Conservation (phyloP, 352 stramenopile genomes). For the Sclerospora graminicola region DNA sequence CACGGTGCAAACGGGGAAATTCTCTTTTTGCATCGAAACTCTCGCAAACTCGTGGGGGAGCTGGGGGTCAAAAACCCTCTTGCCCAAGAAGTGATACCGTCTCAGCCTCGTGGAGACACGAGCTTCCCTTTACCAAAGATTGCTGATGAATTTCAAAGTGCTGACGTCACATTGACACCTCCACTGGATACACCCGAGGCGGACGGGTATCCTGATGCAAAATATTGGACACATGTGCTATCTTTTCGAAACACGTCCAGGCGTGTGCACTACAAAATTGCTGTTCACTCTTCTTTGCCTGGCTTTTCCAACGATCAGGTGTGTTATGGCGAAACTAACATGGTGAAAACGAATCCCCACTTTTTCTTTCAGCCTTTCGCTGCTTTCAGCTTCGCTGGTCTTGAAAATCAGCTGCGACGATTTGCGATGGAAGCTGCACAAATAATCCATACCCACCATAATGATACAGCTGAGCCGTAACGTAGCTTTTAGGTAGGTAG, state of each 20-base stretch:
- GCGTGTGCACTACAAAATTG: conserved; percentile 35
- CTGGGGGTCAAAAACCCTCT: not conserved
- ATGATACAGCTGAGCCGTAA: conserved; percentile 2
- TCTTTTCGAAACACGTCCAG: conserved; percentile 42
- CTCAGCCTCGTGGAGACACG: not conserved
- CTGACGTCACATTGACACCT: conserved; percentile 2
- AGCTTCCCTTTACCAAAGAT: not conserved
- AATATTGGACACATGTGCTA: conserved; percentile 61
- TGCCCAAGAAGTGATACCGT: not conserved
- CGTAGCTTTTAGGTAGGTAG: too few relatives aligned
- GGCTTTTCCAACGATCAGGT: conserved; percentile 36
- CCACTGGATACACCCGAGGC: conserved; percentile 12
- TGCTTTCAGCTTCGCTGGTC: conserved; percentile 11
- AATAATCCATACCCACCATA: conserved; percentile 4
- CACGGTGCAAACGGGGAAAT: conserved; percentile 24
- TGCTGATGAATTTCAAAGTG: too few relatives aligned
- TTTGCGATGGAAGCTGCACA: conserved; percentile 20
- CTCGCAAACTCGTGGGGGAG: conserved; percentile 23
- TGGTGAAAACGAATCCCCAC: conserved; percentile 11
- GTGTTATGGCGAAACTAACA: conserved; percentile 38
- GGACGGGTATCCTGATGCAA: conserved; percentile 27
- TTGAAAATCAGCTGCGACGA: conserved; percentile 13
- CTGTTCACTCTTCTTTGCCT: conserved; percentile 27
- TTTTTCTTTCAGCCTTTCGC: conserved; percentile 17
- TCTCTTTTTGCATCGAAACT: conserved; percentile 50